A percentile compares a stretch with the other conserved stretches of the same genome.
phyloP scores from a whole-genome alignment of 352 stramenopile genomes.

The Phytophthora quininea region DNA sequence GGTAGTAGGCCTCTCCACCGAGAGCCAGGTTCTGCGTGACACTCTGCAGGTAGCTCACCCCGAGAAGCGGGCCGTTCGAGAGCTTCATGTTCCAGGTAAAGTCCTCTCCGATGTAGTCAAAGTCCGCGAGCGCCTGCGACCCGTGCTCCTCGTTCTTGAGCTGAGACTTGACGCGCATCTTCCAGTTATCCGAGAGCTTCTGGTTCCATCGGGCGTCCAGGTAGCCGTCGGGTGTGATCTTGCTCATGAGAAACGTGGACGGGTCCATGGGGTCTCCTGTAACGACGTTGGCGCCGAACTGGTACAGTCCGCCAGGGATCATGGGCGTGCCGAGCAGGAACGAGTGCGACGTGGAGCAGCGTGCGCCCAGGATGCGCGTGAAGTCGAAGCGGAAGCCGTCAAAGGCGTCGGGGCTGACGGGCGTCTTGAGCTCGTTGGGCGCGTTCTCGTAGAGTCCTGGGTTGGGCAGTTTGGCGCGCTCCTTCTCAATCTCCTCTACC shows the following conservation, averaged over 20 bases:
- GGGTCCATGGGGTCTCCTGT: conserved; percentile 80
- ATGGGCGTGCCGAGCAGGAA: conserved; percentile 84
- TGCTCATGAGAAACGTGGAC: conserved; percentile 86
- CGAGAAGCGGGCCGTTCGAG: conserved; percentile 84
- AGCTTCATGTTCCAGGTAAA: conserved; percentile 92
- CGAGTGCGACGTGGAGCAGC: conserved; percentile 85
- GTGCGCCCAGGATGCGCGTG: conserved; percentile 78
- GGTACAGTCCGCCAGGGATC: conserved; percentile 85
- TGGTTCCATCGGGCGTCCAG: conserved; percentile 88
- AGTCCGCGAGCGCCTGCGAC: conserved; percentile 81
- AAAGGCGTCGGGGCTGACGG: conserved; percentile 81
- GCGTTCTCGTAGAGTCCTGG: conserved; percentile 86
- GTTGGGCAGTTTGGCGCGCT: conserved; percentile 73
- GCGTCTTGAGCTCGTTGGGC: conserved; percentile 82
- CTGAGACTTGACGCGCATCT: conserved; percentile 87
- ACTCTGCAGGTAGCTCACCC: conserved; percentile 89
- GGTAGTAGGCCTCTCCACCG: conserved; percentile 88
- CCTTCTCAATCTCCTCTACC: conserved; percentile 82
- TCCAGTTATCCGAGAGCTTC: conserved; percentile 71
- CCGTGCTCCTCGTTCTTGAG: conserved; percentile 83
- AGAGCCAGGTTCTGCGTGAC: conserved; percentile 80
- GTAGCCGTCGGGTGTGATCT: conserved; percentile 85
- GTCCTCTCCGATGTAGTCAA: conserved; percentile 84
- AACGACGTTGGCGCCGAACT: conserved; percentile 87
- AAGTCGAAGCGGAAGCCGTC: conserved; percentile 90